phyloP scores from a whole-genome alignment of 441 rosid genomes.

The Gossypium armourianum region DNA sequence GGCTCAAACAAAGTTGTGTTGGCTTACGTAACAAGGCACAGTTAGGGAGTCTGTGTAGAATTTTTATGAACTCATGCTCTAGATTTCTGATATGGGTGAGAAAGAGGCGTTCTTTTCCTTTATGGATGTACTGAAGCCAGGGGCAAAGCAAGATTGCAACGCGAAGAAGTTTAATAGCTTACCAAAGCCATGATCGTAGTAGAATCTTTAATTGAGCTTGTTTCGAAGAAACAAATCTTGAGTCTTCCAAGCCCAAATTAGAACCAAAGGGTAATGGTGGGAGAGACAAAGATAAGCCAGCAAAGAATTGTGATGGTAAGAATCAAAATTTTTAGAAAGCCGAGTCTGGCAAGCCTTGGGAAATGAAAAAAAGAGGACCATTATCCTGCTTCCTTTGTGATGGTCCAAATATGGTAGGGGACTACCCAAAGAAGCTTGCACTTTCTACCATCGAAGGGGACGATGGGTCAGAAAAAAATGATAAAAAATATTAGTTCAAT shows the following conservation, averaged over 20 bases:
- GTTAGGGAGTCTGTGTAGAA: neutral
- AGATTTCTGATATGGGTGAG: neutral
- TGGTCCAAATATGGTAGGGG: neutral
- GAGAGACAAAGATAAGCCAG: too few relatives aligned
- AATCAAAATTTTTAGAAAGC: neutral
- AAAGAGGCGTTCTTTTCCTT: too few relatives aligned
- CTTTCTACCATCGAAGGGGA: neutral
- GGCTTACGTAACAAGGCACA: neutral
- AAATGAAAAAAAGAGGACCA: neutral
- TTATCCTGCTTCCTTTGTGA: neutral
- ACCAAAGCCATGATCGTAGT: neutral
- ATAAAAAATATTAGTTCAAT: too few relatives aligned
- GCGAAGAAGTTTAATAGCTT: neutral
- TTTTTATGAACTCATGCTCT: neutral
- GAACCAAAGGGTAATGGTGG: neutral
- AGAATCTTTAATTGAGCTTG: neutral
- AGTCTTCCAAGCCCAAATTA: neutral
- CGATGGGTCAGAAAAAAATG: too few relatives aligned
- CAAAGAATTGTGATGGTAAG: neutral
- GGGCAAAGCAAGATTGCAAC: neutral
- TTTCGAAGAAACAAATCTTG: neutral
- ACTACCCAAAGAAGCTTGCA: too few relatives aligned
- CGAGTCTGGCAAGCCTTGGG: neutral
- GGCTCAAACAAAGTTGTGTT: neutral
- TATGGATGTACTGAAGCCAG: neutral